Conservation (phyloP, 1,284 basidiomycete species). For the Cutaneotrichosporon cutaneum region DNA sequence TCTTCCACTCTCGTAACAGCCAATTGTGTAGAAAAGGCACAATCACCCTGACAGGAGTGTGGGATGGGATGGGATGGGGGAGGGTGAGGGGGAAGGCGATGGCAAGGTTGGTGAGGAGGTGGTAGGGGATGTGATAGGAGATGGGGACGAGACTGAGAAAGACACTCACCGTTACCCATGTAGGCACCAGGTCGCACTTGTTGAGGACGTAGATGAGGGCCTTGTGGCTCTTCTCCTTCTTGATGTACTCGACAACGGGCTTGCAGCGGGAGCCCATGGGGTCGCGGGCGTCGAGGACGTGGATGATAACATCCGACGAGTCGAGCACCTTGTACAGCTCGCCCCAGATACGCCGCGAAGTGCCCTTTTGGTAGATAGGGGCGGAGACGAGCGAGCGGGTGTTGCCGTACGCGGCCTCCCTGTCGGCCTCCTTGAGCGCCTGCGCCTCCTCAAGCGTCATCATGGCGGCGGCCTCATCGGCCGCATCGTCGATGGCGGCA, state of each 20-base stretch:
- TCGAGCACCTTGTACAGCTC: slow-evolving; percentile 99
- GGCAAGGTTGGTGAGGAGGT: neutral
- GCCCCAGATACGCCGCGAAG: slow-evolving; percentile 91
- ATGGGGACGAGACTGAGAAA: neutral
- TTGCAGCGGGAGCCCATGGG: slow-evolving; percentile 96
- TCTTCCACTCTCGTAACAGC: slow-evolving; percentile 66
- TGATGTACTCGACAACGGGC: slow-evolving; percentile 88
- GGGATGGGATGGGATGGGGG: slow-evolving; percentile 33
- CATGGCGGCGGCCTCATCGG: slow-evolving; percentile 7
- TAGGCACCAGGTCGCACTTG: slow-evolving; percentile 97
- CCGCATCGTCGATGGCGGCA: slow-evolving; percentile 51
- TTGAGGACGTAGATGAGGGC: slow-evolving; percentile 96
- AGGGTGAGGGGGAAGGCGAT: neutral
- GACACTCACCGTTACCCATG: slow-evolving; percentile 91
- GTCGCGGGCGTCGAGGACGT: slow-evolving; percentile 94
- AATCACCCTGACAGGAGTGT: slow-evolving; percentile 58
- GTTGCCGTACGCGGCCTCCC: slow-evolving; percentile 37
- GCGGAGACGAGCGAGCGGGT: slow-evolving; percentile 57
- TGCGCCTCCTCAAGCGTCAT: slow-evolving; percentile 25
- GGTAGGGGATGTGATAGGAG: neutral
- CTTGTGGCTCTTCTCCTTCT: slow-evolving; percentile 96
- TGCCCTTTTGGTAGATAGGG: slow-evolving; percentile 88
- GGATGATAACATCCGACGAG: slow-evolving; percentile 94
- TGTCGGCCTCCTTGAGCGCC: slow-evolving; percentile 44
- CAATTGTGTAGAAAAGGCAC: slow-evolving; percentile 43